Percentiles rank a stretch among this genome's conserved stretches.
Conservation (phyloP, 1,139 yeast genomes). For the Yamadazyma friedrichii region DNA sequence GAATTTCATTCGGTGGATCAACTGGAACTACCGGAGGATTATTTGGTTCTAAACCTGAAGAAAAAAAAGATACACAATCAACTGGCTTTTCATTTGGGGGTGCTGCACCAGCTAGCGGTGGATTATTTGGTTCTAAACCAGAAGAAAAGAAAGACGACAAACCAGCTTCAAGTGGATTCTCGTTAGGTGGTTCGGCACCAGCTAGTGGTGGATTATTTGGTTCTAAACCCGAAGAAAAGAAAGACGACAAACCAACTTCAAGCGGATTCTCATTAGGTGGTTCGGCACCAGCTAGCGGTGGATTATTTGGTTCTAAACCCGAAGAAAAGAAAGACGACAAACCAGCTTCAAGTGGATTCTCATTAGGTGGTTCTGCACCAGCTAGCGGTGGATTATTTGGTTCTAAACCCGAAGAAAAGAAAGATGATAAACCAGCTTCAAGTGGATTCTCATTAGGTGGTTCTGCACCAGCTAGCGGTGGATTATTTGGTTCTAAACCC, state of each 20-base stretch:
- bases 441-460: slow-evolving; percentile 19
- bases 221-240: slow-evolving; percentile 18
- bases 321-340: slow-evolving; percentile 20
- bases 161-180: slow-evolving; percentile 5
- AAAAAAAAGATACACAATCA: not conserved
- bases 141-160: slow-evolving; percentile 1
- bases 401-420: slow-evolving; percentile 19
- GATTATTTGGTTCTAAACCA: slow-evolving; percentile 23
- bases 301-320: slow-evolving; percentile 18
- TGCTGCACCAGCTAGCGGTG: slow-evolving; percentile 12
- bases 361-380: slow-evolving; percentile 10
- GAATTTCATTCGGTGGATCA: not conserved
- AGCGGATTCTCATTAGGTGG: slow-evolving; percentile 9
- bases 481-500: slow-evolving; percentile 24
- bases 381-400: slow-evolving; percentile 15
- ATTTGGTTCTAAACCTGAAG: slow-evolving; percentile 15
- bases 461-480: slow-evolving; percentile 21
- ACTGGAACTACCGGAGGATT: slow-evolving; percentile 13
- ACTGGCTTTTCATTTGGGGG: slow-evolving; percentile 6
- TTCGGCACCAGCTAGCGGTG: slow-evolving; percentile 16
- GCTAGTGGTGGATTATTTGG: slow-evolving; percentile 23
- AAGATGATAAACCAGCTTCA: slow-evolving; percentile 15
- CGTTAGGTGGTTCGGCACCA: slow-evolving; percentile 4
- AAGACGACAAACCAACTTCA: slow-evolving; percentile 4
- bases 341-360: slow-evolving; percentile 16